Evolutionary conservation across 768 basidiomycete genomes (phyloP), one percentile per base, ranked within the genome.

Genomic region (Tubosaeta brunneosetosa): DNA sequence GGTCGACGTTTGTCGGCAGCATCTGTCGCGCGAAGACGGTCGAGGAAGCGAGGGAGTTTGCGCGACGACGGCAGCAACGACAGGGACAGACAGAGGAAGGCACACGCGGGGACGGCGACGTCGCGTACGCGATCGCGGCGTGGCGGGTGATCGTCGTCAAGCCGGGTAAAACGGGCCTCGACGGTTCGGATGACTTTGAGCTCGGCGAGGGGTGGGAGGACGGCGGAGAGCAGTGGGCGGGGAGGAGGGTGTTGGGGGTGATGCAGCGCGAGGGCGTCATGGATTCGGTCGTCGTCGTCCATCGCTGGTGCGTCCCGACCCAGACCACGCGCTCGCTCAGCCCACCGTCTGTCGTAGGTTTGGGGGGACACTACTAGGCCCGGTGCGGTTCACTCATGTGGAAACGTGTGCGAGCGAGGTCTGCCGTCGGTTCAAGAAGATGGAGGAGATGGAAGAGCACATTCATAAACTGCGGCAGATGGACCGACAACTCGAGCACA

Each of bases 91-190:
- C 44, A 9, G 32, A 19, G 9, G 16, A n/a, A 9, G 1, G 29
- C 45, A 34, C 33, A 14, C 17, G 27, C 9, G 19, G 22, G 16
- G 29, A 32, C 13, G 38, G n/a, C 38, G 80, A 33, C 32, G 11
- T 4, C 11, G 85, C 86, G 0, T 85, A 90, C 57, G 84, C 88
- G 62, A 87, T 93, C 41, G 73, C 77, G 36, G 91, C 88, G 6
- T 93, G 86, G 85, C 74, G 91, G 32, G 84, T 82, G 60, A 88
- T 94, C 85, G 76, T 76, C 0, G 68, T 87, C 50, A 88, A 84
- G 66, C 61, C 73, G 11, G 87, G 85, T 3, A 74, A 72, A 44
- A 82, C 77, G 3, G 91, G 91, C 1, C 68, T 92, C 3, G 74
- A 68, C 1, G 86, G 87, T 3, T 82, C 84, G 3, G 86, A 87